Conservation (phyloP, 192 early-diverging fungal species). For the Obelidium mucronatum region DNA sequence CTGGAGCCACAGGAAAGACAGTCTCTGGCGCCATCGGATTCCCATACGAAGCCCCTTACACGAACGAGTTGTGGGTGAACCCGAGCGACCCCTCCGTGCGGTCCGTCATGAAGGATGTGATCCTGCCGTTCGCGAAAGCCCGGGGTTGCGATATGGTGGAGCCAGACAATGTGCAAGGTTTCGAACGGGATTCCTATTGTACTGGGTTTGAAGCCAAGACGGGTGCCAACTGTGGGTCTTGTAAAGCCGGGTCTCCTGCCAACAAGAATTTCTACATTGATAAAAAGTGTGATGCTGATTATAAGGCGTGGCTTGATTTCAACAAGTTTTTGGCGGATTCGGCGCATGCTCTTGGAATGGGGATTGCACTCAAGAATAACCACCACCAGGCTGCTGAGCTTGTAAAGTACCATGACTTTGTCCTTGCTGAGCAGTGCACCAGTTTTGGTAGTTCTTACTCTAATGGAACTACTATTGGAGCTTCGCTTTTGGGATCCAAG, state of each 20-base stretch:
- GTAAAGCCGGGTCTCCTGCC: too few species aligned
- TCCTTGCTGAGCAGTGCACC: too few species aligned
- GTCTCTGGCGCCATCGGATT: too few species aligned
- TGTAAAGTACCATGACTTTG: too few species aligned
- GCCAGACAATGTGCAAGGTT: not conserved
- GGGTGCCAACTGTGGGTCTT: not conserved
- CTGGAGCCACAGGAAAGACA: too few species aligned
- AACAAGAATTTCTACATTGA: not conserved
- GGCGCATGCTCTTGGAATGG: not conserved
- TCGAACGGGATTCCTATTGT: not conserved
- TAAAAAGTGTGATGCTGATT: not conserved
- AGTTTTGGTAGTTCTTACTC: too few species aligned
- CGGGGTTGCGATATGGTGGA: not conserved
- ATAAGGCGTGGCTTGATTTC: not conserved
- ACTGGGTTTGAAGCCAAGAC: not conserved
- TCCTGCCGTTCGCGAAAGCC: not conserved
- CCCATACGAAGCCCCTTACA: too few species aligned
- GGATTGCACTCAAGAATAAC: slow-evolving; percentile 7
- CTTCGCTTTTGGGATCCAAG: too few species aligned
- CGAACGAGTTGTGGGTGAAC: not conserved
- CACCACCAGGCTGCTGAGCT: too few species aligned
- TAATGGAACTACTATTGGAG: too few species aligned
- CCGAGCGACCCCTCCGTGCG: not conserved
- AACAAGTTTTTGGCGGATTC: not conserved
- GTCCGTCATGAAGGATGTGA: not conserved